Evolutionary conservation across 768 basidiomycete genomes (phyloP).

Genomic region (Tricholoma matsutake): DNA sequence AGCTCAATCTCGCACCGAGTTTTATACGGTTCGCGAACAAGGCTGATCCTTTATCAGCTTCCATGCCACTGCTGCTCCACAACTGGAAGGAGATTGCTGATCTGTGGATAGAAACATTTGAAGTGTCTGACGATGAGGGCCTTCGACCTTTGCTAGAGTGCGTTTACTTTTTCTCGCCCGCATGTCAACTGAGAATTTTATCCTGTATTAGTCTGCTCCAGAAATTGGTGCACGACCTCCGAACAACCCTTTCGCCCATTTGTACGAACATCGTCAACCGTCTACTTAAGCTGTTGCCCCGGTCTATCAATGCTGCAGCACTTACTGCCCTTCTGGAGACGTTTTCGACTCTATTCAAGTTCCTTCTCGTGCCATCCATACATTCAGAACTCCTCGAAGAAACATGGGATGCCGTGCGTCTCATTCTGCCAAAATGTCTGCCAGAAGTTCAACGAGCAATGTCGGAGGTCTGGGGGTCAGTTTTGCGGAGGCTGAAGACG

Average conservation of each 20-base stretch:
- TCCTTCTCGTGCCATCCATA: conserved; percentile 65
- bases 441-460: conserved; percentile 73
- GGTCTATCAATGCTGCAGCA: conserved; percentile 55
- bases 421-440: conserved; percentile 53
- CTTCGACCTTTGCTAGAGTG: conserved; percentile 75
- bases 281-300: conserved; percentile 55
- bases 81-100: conserved; percentile 70
- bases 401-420: conserved; percentile 57
- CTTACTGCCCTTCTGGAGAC: conserved; percentile 67
- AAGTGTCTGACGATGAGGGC: conserved; percentile 67
- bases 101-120: conserved; percentile 60
- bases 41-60: conserved; percentile 59
- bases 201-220: conserved; percentile 57
- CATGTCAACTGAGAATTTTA: background rate
- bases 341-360: conserved; percentile 66
- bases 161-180: conserved; percentile 21
- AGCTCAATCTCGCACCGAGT: conserved; percentile 74
- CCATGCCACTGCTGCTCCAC: conserved; percentile 78
- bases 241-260: conserved; percentile 66
- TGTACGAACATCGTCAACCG: conserved; percentile 54
- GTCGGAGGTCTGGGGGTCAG: conserved; percentile 85
- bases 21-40: conserved; percentile 70
- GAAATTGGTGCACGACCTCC: conserved; percentile 76
- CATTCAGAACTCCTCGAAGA: conserved; percentile 49
- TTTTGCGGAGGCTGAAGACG: conserved; percentile 68